Percentiles rank a stretch among this genome's conserved stretches.
Conservation (phyloP, 2,329 filamentous ascomycete genomes). For the Trichoderma sp. region DNA sequence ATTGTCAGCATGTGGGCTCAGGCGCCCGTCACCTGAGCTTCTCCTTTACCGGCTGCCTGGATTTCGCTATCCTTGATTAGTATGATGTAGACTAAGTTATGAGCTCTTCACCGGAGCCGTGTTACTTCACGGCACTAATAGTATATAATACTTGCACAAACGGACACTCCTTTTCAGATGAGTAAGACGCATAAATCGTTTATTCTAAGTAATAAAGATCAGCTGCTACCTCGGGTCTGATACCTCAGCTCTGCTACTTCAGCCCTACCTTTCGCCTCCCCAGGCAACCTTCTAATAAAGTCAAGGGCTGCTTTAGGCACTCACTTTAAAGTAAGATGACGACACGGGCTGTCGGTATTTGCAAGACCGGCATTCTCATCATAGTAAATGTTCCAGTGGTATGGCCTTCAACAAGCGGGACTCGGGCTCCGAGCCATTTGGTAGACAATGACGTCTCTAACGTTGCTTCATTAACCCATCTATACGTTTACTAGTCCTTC, state of each 20-base stretch:
- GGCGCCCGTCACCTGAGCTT: conserved; percentile 4
- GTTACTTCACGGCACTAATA: not conserved
- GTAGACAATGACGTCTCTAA: conserved; percentile 13
- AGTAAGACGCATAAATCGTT: not conserved
- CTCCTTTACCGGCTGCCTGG: conserved; percentile 21
- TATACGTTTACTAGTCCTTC: conserved; percentile 74
- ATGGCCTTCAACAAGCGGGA: not conserved
- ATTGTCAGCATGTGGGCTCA: conserved; percentile 10
- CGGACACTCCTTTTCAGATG: not conserved
- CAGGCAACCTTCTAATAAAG: not conserved
- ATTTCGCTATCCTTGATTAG: not conserved
- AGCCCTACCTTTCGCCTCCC: not conserved
- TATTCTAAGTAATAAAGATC: not conserved
- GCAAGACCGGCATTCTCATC: not conserved
- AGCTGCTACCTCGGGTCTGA: not conserved
- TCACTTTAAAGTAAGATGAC: not conserved
- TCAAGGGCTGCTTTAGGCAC: not conserved
- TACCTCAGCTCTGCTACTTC: not conserved
- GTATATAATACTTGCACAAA: not conserved
- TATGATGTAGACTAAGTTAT: not conserved
- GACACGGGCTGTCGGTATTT: not conserved
- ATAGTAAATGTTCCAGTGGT: not conserved
- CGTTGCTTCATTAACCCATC: conserved; percentile 32
- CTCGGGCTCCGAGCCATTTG: not conserved
- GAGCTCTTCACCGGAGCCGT: too few species aligned